Percentiles rank a stretch among this genome's conserved stretches.
phyloP scores from a whole-genome alignment of 2,329 filamentous ascomycete species.

The Epichloe gansuensis region DNA sequence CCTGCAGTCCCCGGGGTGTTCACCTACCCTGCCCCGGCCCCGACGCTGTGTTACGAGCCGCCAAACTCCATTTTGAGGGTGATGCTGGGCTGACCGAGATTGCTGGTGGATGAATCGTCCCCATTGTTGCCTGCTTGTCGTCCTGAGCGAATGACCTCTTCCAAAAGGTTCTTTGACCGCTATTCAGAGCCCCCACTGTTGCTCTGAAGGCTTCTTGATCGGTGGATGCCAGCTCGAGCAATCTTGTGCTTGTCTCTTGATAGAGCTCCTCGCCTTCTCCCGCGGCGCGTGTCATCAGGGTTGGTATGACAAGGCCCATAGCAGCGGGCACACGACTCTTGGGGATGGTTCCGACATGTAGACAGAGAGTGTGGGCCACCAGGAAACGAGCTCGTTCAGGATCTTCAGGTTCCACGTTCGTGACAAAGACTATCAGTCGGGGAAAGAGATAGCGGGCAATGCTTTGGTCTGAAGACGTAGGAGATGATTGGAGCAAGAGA shows the following conservation, averaged over 20 bases:
- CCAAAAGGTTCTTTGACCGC: slow-evolving; percentile 66
- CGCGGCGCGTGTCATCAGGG: slow-evolving; percentile 60
- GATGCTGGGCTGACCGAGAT: slow-evolving; percentile 62
- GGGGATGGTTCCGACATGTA: slow-evolving; percentile 47
- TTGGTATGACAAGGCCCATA: slow-evolving; percentile 65
- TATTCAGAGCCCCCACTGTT: slow-evolving; percentile 59
- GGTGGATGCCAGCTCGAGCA: slow-evolving; percentile 70
- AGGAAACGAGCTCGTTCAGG: slow-evolving; percentile 62
- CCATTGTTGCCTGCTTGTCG: slow-evolving; percentile 31
- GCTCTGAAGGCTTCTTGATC: slow-evolving; percentile 63
- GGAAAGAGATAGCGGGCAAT: slow-evolving; percentile 67
- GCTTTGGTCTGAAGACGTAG: slow-evolving; percentile 55
- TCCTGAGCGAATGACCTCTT: slow-evolving; percentile 63
- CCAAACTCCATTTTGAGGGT: slow-evolving; percentile 92
- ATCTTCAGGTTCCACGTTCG: slow-evolving; percentile 59
- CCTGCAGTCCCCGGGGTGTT: not conserved
- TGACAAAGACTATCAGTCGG: slow-evolving; percentile 63
- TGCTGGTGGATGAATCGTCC: slow-evolving; percentile 27
- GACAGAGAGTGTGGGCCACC: slow-evolving; percentile 61
- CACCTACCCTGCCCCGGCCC: not conserved
- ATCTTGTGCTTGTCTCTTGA: slow-evolving; percentile 58
- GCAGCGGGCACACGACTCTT: slow-evolving; percentile 41
- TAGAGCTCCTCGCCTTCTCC: slow-evolving; percentile 50
- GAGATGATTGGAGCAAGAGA: slow-evolving; percentile 55
- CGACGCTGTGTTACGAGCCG: slow-evolving; percentile 15